Evolutionary conservation across 1,139 yeast species (phyloP).

Genomic region (Suhomyces terraborum): DNA sequence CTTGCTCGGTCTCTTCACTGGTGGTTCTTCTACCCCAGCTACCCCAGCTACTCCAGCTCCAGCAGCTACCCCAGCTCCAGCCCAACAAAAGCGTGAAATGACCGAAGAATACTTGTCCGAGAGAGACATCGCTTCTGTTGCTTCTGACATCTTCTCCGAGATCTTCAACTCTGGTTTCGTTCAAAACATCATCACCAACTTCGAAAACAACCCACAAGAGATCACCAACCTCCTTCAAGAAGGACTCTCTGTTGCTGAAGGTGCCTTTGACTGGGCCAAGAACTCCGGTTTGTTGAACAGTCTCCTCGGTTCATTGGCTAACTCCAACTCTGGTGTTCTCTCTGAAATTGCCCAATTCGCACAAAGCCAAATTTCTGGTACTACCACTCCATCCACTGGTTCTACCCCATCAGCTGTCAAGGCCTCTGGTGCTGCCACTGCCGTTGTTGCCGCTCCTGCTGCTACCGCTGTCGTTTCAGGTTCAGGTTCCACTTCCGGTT

Average conservation of each 20-base stretch:
- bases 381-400: slow-evolving; percentile 10
- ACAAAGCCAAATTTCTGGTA: slow-evolving; percentile 2
- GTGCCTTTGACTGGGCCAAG: slow-evolving; percentile 44
- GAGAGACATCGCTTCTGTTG: slow-evolving; percentile 40
- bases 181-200: slow-evolving; percentile 33
- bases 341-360: slow-evolving; percentile 18
- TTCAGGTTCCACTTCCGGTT: slow-evolving; percentile 19
- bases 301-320: slow-evolving; percentile 33
- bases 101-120: slow-evolving; percentile 30
- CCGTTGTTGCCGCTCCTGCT: slow-evolving; percentile 10
- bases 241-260: slow-evolving; percentile 40
- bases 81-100: slow-evolving; percentile 25
- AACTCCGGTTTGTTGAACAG: slow-evolving; percentile 37
- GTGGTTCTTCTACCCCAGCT: slow-evolving; percentile 22
- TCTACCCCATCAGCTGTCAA: slow-evolving; percentile 14
- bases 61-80: slow-evolving; percentile 19
- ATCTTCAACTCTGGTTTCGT: slow-evolving; percentile 43
- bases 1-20: slow-evolving; percentile 34
- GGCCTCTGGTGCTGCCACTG: slow-evolving; percentile 17
- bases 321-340: slow-evolving; percentile 32
- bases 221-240: slow-evolving; percentile 36
- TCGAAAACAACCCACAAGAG: slow-evolving; percentile 41
- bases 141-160: slow-evolving; percentile 30
- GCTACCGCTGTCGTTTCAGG: slow-evolving; percentile 7
- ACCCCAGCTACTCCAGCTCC: too few relatives aligned